Percentiles rank a stretch among this genome's conserved stretches.
Conservation (phyloP, 306 rosid genomes). For the Dryas drummondii region DNA sequence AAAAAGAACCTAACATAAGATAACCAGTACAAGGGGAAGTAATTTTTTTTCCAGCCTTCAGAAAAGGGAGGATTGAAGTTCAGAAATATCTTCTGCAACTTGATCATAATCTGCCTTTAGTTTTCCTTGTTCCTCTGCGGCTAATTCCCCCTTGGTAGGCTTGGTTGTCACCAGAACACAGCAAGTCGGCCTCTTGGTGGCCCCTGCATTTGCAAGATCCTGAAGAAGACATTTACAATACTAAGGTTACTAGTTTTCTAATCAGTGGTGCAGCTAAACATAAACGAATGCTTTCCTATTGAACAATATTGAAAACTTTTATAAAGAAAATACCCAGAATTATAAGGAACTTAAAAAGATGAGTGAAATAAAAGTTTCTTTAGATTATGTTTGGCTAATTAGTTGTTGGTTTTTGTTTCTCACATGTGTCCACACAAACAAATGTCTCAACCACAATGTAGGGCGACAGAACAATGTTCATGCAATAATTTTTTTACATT, state of each 20-base stretch:
- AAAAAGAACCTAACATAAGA: neutral
- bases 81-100: constrained; percentile 62
- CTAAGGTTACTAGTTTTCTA: neutral
- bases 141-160: constrained; percentile 76
- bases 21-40: neutral
- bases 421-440: neutral
- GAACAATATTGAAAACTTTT: neutral
- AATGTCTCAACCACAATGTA: neutral
- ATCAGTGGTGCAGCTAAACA: neutral
- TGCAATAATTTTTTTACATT: neutral
- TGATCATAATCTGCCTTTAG: constrained; percentile 64
- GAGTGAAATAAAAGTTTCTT: neutral
- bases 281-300: neutral
- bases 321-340: neutral
- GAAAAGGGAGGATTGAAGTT: constrained; percentile 55
- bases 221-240: constrained; percentile 22
- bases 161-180: constrained; percentile 81
- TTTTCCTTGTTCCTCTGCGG: constrained; percentile 64
- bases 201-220: constrained; percentile 96
- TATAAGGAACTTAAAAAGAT: neutral
- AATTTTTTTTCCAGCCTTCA: constrained; percentile 30
- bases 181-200: constrained; percentile 97
- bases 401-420: neutral
- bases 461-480: neutral
- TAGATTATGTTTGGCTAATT: neutral